These are phyloP conservation scores for Trypanosoma platydactyli DNA, from an alignment of 208 protist species.

Conservation along the genomic window DNA sequence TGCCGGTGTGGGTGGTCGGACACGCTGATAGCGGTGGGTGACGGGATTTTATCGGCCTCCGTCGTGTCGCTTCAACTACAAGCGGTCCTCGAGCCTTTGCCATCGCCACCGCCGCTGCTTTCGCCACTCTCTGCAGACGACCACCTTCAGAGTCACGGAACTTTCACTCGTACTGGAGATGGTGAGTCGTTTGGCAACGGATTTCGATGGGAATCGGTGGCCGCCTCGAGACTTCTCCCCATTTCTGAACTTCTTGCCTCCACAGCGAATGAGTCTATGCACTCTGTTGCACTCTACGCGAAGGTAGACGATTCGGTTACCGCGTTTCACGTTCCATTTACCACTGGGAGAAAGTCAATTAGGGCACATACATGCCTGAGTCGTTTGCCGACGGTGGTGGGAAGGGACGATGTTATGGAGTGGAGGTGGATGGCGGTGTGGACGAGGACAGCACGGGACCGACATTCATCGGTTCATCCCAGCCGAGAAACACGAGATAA, in stretches of 20 bases:
- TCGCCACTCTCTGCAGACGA: background rate
- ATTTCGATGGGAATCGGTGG: constrained; percentile 10
- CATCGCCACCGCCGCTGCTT: background rate
- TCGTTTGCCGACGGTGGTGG: background rate
- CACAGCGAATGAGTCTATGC: constrained; percentile 2
- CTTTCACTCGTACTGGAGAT: background rate
- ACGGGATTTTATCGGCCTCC: constrained; percentile 8
- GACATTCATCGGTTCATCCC: background rate
- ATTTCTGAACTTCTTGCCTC: constrained; percentile 12
- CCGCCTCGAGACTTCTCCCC: constrained; percentile 6
- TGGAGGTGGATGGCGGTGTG: constrained; percentile 9
- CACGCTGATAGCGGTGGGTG: constrained; percentile 9
- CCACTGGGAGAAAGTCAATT: background rate
- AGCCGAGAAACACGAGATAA: background rate
- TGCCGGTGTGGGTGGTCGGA: constrained; percentile 21
- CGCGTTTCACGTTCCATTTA: background rate
- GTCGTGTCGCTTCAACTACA: constrained; percentile 23
- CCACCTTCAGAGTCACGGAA: background rate
- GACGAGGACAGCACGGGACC: background rate
- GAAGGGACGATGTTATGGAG: background rate
- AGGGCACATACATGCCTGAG: background rate
- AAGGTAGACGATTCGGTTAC: background rate
- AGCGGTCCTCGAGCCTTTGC: constrained; percentile 3
- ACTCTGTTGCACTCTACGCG: background rate
- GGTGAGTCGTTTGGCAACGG: too few relatives aligned